A percentile compares a stretch with the other conserved stretches of the same genome.
phyloP scores from a whole-genome alignment of 306 rosid species.

The Begonia fuchsioides region DNA sequence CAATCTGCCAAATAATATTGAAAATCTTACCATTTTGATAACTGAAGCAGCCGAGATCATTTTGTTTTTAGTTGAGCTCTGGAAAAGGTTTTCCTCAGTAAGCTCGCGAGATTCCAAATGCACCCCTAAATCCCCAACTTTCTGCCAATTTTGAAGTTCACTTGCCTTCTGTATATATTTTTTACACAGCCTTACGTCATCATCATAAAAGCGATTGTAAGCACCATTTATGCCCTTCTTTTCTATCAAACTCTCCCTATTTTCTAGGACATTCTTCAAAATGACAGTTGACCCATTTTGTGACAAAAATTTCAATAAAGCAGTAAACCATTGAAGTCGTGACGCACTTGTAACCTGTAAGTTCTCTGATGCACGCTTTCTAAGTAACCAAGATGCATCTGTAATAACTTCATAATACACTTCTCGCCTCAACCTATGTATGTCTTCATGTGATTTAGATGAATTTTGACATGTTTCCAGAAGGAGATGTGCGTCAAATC shows the following conservation, averaged over 20 bases:
- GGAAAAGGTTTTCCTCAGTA: conserved; percentile 21
- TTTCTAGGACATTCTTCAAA: conserved; percentile 55
- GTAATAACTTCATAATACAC: conserved; percentile 49
- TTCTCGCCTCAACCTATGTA: conserved; percentile 29
- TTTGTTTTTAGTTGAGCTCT: conserved; percentile 20
- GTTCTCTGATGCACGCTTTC: conserved; percentile 44
- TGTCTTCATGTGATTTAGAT: conserved; percentile 30
- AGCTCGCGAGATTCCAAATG: conserved; percentile 12
- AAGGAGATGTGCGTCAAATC: conserved; percentile 30
- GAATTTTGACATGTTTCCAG: conserved; percentile 15
- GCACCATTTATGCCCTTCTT: conserved; percentile 18
- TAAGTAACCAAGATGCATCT: conserved; percentile 88
- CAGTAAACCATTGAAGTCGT: conserved; percentile 55
- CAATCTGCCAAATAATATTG: not conserved
- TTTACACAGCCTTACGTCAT: conserved; percentile 29
- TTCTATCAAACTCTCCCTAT: conserved; percentile 28
- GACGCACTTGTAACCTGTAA: conserved; percentile 39
- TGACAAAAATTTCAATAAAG: conserved; percentile 56
- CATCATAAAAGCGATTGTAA: conserved; percentile 18
- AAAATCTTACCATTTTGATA: conserved; percentile 39
- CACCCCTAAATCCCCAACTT: conserved; percentile 13
- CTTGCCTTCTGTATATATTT: conserved; percentile 33
- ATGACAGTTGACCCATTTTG: conserved; percentile 42
- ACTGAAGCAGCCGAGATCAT: conserved; percentile 15
- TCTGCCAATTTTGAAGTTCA: conserved; percentile 23